phyloP scores from a whole-genome alignment of 352 stramenopile species.

The Phytopythium cucurbitacearum region DNA sequence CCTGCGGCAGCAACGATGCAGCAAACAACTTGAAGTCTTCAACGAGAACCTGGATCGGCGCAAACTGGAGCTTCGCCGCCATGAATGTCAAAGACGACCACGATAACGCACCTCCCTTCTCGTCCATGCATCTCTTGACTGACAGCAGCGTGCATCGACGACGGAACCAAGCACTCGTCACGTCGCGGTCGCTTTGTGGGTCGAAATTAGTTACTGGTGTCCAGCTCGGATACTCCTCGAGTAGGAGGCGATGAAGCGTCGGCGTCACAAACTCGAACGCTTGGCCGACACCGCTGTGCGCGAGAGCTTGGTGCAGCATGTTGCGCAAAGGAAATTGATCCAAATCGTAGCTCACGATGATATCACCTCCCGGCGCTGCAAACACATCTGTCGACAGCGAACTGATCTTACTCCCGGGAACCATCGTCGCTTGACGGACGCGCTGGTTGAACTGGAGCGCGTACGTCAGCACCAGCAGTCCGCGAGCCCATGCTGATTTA shows the following conservation, averaged over 20 bases:
- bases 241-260: constrained; percentile 42
- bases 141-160: constrained; percentile 3
- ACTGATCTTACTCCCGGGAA: constrained; percentile 50
- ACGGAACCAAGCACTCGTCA: constrained; percentile 28
- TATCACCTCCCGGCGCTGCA: constrained; percentile 24
- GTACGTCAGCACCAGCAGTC: constrained; percentile 44
- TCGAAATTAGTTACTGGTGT: not conserved
- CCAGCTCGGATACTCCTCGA: constrained; percentile 42
- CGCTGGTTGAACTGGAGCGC: constrained; percentile 69
- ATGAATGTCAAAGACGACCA: constrained; percentile 2
- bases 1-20: not conserved
- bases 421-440: constrained; percentile 43
- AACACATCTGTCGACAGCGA: constrained; percentile 16
- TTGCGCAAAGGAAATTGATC: constrained; percentile 35
- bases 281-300: constrained; percentile 23
- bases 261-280: constrained; percentile 53
- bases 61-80: constrained; percentile 1
- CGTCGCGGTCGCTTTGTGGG: constrained; percentile 11
- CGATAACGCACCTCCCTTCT: not conserved
- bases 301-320: constrained; percentile 32
- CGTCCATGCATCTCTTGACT: too few species aligned
- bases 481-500: constrained; percentile 29
- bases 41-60: not conserved
- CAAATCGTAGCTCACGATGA: constrained; percentile 51
- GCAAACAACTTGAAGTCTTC: constrained; percentile 2